Conservation (phyloP, 1,284 basidiomycete species). For the Wolfiporia cocos region DNA sequence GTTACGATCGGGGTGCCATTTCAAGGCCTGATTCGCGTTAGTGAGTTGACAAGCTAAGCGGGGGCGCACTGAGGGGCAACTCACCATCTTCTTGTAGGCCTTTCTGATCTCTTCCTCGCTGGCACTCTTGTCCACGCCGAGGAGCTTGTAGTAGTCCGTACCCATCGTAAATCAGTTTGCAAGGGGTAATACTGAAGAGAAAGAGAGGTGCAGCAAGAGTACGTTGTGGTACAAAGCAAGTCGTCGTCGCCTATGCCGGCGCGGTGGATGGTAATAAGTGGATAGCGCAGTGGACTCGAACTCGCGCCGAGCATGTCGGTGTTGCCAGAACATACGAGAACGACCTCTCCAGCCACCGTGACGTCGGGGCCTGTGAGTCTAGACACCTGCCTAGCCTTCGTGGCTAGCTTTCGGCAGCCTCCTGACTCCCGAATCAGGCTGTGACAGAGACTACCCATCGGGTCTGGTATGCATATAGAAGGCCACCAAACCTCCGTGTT, state of each 20-base stretch:
- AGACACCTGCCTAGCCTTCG: too few species aligned
- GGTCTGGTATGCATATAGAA: too few species aligned
- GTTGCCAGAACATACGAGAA: slow-evolving; percentile 23
- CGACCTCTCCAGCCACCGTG: slow-evolving; percentile 14
- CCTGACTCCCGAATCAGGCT: background rate
- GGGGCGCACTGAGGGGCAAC: slow-evolving; percentile 6
- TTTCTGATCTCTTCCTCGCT: slow-evolving; percentile 60
- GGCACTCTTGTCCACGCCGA: slow-evolving; percentile 73
- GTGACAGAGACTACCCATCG: background rate
- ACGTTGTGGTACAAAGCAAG: too few species aligned
- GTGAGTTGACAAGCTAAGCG: slow-evolving; percentile 7
- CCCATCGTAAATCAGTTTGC: slow-evolving; percentile 43
- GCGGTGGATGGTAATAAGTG: slow-evolving; percentile 7
- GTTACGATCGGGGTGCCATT: slow-evolving; percentile 77
- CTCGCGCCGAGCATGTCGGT: slow-evolving; percentile 6
- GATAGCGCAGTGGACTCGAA: slow-evolving; percentile 10
- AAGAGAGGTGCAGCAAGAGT: too few species aligned
- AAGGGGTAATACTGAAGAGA: background rate
- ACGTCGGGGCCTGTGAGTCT: slow-evolving; percentile 13
- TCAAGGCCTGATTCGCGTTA: slow-evolving; percentile 38
- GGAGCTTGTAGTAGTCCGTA: slow-evolving; percentile 76
- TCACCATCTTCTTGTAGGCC: slow-evolving; percentile 43
- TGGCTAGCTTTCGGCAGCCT: too few species aligned
- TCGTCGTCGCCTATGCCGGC: background rate
- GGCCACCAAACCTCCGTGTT: too few species aligned